Evolutionary conservation across 169 alveolate genomes (phyloP).

Genomic region (Cryptosporidium parvum): DNA sequence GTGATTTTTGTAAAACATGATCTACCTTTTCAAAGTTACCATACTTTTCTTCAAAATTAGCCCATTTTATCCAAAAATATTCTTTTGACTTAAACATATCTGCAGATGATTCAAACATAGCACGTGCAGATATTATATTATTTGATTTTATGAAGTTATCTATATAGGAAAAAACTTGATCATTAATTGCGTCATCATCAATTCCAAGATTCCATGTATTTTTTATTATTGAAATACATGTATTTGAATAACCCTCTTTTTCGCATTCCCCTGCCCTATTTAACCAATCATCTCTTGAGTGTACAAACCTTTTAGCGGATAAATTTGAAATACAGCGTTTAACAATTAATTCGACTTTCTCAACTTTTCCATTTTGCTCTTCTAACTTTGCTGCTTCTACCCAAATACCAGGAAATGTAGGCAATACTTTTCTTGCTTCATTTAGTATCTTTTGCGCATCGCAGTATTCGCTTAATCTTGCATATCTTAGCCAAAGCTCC

Average conservation of each 20-base stretch:
- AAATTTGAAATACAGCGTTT: constrained; percentile 89
- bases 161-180: constrained; percentile 86
- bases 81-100: constrained; percentile 87
- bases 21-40: constrained; percentile 89
- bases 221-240: constrained; percentile 91
- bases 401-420: constrained; percentile 96
- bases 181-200: constrained; percentile 82
- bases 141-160: constrained; percentile 85
- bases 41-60: constrained; percentile 94
- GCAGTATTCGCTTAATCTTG: constrained; percentile 94
- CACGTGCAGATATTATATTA: constrained; percentile 89
- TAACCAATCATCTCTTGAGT: constrained; percentile 91
- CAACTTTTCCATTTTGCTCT: constrained; percentile 91
- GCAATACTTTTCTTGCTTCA: constrained; percentile 96
- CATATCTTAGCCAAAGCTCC: constrained; percentile 98
- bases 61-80: constrained; percentile 93
- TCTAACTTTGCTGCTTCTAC: constrained; percentile 97
- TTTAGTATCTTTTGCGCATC: constrained; percentile 96
- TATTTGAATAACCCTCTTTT: constrained; percentile 84
- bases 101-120: constrained; percentile 87
- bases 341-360: constrained; percentile 85
- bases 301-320: constrained; percentile 85
- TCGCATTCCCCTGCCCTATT: constrained; percentile 93
- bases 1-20: constrained; percentile 83
- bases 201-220: constrained; percentile 84